Base-by-base conservation (phyloP, 345 rosid genomes). In the Brassica napus region DNA sequence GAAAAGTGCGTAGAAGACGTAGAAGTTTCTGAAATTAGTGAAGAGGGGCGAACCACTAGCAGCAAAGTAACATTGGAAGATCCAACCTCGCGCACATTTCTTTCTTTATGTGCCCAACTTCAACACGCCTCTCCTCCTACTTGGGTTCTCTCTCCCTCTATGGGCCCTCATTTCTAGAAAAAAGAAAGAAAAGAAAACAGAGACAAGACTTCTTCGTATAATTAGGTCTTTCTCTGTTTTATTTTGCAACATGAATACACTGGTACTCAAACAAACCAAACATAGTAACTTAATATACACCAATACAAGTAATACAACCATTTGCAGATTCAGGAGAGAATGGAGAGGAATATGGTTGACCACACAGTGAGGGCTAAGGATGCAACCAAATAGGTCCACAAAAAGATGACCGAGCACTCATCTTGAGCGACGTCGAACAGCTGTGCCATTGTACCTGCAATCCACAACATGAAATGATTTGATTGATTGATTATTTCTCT, bases 331-430 rank as follows among this genome's bases (percentile, higher is more conserved):
- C 70, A 94, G 68, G 90, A 79, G 85, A 94, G 83, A 21, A 92
- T 86, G 87, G 92, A 87, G 88, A 94, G 84, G 80, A 69, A 94
- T 37, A 91, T 69, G n/a, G 90, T 92, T 42, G 98, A 92, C 98
- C 98, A 94, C 31, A 83, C 57, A 28, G 98, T 91, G 57, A 92
- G 93, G 42, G 97, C 92, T 3, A 88, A 0, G 8, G 97, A 93
- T 18, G 98, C 94, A 77, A 76, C 88, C 82, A 92, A 63, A 77
- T 94, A 92, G 49, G 98, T 91, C 98, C 97, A 94, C 66, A 94
- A 79, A 80, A 87, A 88, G 80, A 92, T 87, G 32, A 94, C 93
- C 28, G 98, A 87, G 47, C 97, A 92, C 82, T 94, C 98, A 66
- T 94, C 97, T 85, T 94, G 91, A 57, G 90, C 98, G 77, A 91